A percentile compares a stretch with the other conserved stretches of the same genome.
Conservation (phyloP, 768 basidiomycete genomes). For the Russula vinacea region DNA sequence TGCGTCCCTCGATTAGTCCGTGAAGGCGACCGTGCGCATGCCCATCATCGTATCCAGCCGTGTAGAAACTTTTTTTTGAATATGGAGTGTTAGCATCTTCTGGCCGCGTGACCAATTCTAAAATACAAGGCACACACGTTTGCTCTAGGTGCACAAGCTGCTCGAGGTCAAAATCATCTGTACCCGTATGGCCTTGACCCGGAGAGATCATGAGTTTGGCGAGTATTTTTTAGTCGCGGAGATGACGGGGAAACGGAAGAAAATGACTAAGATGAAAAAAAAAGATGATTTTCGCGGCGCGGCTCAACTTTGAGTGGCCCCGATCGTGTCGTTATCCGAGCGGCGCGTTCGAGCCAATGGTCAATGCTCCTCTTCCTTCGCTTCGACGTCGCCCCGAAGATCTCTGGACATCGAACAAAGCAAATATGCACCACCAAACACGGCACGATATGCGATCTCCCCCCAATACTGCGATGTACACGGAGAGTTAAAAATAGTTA, state of each 20-base stretch:
- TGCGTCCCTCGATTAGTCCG: slow-evolving; percentile 86
- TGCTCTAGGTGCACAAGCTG: slow-evolving; percentile 36
- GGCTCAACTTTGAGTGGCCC: background rate
- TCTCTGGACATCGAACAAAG: background rate
- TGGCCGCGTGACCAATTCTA: background rate
- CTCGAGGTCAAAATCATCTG: slow-evolving; percentile 34
- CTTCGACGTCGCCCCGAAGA: slow-evolving; percentile 24
- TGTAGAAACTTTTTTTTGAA: slow-evolving; percentile 70
- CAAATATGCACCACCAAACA: slow-evolving; percentile 17
- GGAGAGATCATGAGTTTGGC: slow-evolving; percentile 1
- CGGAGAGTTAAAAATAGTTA: slow-evolving; percentile 7
- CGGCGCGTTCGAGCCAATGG: too few species aligned
- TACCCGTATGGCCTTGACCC: background rate
- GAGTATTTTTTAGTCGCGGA: slow-evolving; percentile 18
- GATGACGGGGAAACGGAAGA: slow-evolving; percentile 12
- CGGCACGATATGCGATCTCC: background rate
- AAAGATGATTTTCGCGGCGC: background rate
- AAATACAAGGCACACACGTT: slow-evolving; percentile 30
- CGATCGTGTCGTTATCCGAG: slow-evolving; percentile 6
- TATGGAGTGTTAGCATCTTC: background rate
- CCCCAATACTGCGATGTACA: slow-evolving; percentile 22
- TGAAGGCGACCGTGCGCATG: slow-evolving; percentile 83
- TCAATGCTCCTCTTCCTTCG: slow-evolving; percentile 9
- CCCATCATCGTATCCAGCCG: slow-evolving; percentile 72
- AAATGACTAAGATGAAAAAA: background rate